These are phyloP conservation scores for Teratosphaeria pseudoeucalypti DNA, from an alignment of 2,329 filamentous ascomycete species.

Conservation along the genomic window DNA sequence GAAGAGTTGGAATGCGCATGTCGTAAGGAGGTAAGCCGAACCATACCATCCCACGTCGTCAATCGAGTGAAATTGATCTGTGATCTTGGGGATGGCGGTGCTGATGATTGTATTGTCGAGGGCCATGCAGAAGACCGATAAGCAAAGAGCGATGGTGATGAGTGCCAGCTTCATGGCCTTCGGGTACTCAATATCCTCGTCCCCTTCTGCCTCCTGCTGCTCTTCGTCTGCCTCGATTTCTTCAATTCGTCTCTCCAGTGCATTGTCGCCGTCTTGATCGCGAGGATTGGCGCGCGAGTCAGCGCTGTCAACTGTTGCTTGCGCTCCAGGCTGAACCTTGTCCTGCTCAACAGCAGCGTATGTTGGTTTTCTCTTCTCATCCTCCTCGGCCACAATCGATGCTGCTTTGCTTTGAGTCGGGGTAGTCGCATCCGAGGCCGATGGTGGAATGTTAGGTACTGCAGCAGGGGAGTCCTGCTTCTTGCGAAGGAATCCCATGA, in stretches of 20 bases:
- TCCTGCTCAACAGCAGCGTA: neutral
- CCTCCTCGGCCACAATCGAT: slow-evolving; percentile 5
- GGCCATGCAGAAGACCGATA: slow-evolving; percentile 27
- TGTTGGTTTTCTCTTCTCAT: neutral
- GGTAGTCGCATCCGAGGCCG: slow-evolving; percentile 7
- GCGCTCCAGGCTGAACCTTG: slow-evolving; percentile 3
- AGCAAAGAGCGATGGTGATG: slow-evolving; percentile 27
- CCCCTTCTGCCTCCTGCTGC: slow-evolving; percentile 7
- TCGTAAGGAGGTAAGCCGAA: slow-evolving; percentile 37
- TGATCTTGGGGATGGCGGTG: slow-evolving; percentile 39
- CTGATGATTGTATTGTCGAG: slow-evolving; percentile 39
- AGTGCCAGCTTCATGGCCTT: slow-evolving; percentile 22
- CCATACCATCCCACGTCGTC: slow-evolving; percentile 39
- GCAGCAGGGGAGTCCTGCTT: slow-evolving; percentile 6
- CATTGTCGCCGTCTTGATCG: slow-evolving; percentile 4
- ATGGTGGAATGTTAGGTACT: slow-evolving; percentile 4
- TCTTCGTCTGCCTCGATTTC: slow-evolving; percentile 10
- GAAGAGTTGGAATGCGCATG: slow-evolving; percentile 31
- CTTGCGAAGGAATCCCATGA: slow-evolving; percentile 13
- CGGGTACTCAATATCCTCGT: slow-evolving; percentile 27
- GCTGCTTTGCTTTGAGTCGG: slow-evolving; percentile 2
- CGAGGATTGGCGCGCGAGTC: slow-evolving; percentile 1
- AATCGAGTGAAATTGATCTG: slow-evolving; percentile 37
- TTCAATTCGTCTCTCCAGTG: slow-evolving; percentile 10
- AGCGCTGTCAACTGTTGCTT: slow-evolving; percentile 1